Conservation (phyloP, 2,329 filamentous ascomycete genomes). For the Aureobasidium leucospermi region DNA sequence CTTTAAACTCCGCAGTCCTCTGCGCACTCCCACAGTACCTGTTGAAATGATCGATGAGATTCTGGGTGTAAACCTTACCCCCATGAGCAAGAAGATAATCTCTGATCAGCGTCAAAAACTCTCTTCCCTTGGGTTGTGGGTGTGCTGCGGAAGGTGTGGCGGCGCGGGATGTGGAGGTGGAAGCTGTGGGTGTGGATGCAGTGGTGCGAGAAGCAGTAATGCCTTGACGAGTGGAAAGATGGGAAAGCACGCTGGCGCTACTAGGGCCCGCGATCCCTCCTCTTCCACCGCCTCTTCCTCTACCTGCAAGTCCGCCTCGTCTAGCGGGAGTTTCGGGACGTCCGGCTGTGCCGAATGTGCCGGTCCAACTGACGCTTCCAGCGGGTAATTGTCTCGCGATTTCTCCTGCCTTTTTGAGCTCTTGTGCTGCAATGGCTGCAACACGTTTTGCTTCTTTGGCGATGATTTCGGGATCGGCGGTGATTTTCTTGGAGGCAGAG, state of each 20-base stretch:
- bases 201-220: constrained; percentile 37
- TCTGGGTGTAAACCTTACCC: constrained; percentile 72
- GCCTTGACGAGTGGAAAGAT: constrained; percentile 37
- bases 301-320: constrained; percentile 38
- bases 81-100: constrained; percentile 72
- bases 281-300: constrained; percentile 24
- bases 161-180: constrained; percentile 25
- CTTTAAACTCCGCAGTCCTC: constrained; percentile 72
- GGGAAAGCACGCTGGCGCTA: constrained; percentile 37
- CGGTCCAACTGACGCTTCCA: constrained; percentile 91
- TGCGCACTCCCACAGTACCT: constrained; percentile 62
- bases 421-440: constrained; percentile 68
- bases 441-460: constrained; percentile 74
- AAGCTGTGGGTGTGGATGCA: constrained; percentile 24
- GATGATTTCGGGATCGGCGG: constrained; percentile 70
- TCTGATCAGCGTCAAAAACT: constrained; percentile 54
- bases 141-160: constrained; percentile 19
- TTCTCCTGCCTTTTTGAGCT: constrained; percentile 66
- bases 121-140: constrained; percentile 31
- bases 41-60: constrained; percentile 86
- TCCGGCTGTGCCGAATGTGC: constrained; percentile 70
- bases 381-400: constrained; percentile 66
- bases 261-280: constrained; percentile 20
- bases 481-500: constrained; percentile 45
- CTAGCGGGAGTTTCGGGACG: constrained; percentile 51